Evolutionary conservation across 1,139 yeast genomes (phyloP).

Genomic region (Saccharomycopsis crataegensis): DNA sequence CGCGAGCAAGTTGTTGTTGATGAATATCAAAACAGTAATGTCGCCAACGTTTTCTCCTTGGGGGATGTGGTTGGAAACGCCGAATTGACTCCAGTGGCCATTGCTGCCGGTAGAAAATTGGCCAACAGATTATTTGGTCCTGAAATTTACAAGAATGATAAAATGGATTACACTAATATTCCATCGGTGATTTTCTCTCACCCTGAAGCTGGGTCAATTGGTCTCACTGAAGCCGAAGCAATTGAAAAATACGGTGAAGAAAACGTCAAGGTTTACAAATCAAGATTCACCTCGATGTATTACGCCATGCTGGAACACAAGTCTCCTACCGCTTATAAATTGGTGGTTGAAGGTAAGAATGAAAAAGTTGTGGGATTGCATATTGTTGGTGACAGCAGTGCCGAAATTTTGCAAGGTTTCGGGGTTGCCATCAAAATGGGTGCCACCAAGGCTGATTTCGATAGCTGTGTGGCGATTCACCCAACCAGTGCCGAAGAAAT

Average conservation of each 20-base stretch:
- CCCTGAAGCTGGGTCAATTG: constrained; percentile 95
- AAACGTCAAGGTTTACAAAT: constrained; percentile 70
- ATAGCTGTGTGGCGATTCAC: constrained; percentile 93
- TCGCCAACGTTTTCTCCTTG: constrained; percentile 67
- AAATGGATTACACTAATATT: constrained; percentile 76
- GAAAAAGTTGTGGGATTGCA: constrained; percentile 96
- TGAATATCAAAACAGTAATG: constrained; percentile 78
- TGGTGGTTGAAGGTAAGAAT: constrained; percentile 67
- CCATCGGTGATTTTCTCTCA: constrained; percentile 94
- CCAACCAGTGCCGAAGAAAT: constrained; percentile 98
- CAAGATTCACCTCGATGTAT: constrained; percentile 87
- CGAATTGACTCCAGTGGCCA: constrained; percentile 96
- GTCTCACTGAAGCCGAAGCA: constrained; percentile 75
- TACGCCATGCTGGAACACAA: constrained; percentile 84
- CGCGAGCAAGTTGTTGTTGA: constrained; percentile 62
- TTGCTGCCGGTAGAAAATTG: constrained; percentile 94
- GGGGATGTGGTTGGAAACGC: constrained; percentile 93
- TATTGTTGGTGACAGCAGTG: constrained; percentile 79
- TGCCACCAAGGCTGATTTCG: constrained; percentile 93
- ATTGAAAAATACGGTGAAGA: constrained; percentile 70
- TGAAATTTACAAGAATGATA: constrained; percentile 51
- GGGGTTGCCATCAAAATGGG: constrained; percentile 98
- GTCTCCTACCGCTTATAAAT: constrained; percentile 81
- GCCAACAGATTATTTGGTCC: constrained; percentile 90
- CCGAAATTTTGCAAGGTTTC: constrained; percentile 95